phyloP scores from a whole-genome alignment of 2,329 filamentous ascomycete species.

The Aspergillus awamori region DNA sequence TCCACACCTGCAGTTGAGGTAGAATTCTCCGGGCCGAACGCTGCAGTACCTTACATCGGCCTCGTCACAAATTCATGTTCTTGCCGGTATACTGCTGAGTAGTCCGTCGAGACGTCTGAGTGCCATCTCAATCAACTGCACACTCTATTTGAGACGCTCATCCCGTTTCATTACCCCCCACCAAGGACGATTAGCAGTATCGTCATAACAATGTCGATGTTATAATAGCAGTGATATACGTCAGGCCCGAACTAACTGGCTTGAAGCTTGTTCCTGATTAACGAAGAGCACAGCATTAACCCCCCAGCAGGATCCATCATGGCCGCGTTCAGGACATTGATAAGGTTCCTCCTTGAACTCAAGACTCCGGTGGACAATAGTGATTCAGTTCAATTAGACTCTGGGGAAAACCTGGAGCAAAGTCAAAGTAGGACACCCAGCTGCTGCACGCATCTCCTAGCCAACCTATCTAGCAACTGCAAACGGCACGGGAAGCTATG shows the following conservation, averaged over 20 bases:
- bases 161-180: background rate
- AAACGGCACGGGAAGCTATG: conserved; percentile 16
- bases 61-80: background rate
- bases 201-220: background rate
- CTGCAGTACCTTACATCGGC: conserved; percentile 12
- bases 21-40: conserved; percentile 18
- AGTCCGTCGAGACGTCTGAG: too few species aligned
- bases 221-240: background rate
- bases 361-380: conserved; percentile 1
- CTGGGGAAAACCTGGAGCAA: conserved; percentile 6
- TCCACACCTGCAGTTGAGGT: conserved; percentile 14
- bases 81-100: background rate
- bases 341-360: conserved; percentile 6
- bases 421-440: conserved; percentile 6
- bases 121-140: too few species aligned
- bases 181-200: background rate
- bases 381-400: conserved; percentile 7
- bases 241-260: background rate
- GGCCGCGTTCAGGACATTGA: conserved; percentile 12
- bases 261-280: conserved; percentile 19
- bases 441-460: background rate
- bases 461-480: background rate
- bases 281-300: conserved; percentile 1
- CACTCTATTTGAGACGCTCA: background rate
- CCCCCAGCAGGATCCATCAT: conserved; percentile 6